Evolutionary conservation across 352 stramenopile species (phyloP).

Genomic region (Globisporangium emineosum): DNA sequence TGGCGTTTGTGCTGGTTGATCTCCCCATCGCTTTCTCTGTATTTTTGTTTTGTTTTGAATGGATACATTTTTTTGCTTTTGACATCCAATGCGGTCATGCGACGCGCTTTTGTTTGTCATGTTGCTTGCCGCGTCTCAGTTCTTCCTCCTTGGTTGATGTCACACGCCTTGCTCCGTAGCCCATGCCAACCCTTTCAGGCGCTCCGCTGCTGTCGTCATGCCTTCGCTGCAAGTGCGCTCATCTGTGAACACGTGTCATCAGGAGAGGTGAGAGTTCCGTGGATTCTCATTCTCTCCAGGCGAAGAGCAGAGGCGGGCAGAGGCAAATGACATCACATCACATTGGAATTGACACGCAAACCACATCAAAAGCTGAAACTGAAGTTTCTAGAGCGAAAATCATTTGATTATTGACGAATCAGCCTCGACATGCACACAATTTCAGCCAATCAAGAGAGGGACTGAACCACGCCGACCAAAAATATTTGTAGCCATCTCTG

Average conservation of each 20-base stretch:
- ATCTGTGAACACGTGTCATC: neutral
- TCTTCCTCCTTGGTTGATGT: too few species aligned
- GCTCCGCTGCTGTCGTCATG: too few species aligned
- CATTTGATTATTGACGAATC: slow-evolving; percentile 13
- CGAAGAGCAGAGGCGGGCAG: neutral
- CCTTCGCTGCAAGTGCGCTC: neutral
- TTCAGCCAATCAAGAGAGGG: slow-evolving; percentile 3
- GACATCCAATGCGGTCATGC: neutral
- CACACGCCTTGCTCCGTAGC: too few species aligned
- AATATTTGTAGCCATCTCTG: slow-evolving; percentile 4
- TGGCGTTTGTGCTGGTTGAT: neutral
- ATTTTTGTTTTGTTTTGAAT: slow-evolving; percentile 12
- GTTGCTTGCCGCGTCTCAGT: too few species aligned
- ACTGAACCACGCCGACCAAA: neutral
- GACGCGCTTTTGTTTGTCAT: neutral
- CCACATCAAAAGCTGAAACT: slow-evolving; percentile 10
- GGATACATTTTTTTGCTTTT: slow-evolving; percentile 7
- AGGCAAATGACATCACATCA: neutral
- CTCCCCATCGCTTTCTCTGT: neutral
- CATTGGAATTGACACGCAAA: neutral
- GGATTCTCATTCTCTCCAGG: neutral
- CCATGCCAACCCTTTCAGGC: neutral
- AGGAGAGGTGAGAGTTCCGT: neutral
- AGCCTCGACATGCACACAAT: neutral
- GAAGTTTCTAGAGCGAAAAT: slow-evolving; percentile 4